Evolutionary conservation across 2,329 filamentous ascomycete genomes (phyloP).

Genomic region (Neophaeococcomyces aloes): DNA sequence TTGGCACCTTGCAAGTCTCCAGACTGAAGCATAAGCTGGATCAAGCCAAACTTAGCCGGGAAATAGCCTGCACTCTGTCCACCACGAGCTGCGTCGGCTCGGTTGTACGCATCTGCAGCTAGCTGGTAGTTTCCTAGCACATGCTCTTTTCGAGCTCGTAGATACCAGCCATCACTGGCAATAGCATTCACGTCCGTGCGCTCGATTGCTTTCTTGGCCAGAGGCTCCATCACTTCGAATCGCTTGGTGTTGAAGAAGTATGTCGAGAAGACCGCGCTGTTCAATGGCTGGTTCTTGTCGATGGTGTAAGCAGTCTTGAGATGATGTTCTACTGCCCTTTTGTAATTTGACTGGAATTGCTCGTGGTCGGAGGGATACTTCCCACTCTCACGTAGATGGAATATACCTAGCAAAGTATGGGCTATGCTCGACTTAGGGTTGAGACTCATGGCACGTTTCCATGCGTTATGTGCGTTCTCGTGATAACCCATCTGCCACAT

Average conservation of each 20-base stretch:
- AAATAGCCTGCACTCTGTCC: conserved; percentile 84
- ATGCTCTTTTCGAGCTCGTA: conserved; percentile 85
- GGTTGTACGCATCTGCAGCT: conserved; percentile 76
- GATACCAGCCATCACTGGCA: conserved; percentile 94
- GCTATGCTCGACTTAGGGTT: conserved; percentile 78
- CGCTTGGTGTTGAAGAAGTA: conserved; percentile 82
- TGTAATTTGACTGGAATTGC: conserved; percentile 75
- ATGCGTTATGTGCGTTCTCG: conserved; percentile 79
- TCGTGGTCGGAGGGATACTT: conserved; percentile 74
- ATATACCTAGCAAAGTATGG: conserved; percentile 79
- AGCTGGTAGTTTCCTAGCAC: conserved; percentile 63
- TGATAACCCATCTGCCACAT: conserved; percentile 95
- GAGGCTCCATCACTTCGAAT: conserved; percentile 68
- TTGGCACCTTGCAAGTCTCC: conserved; percentile 79
- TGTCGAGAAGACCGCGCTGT: conserved; percentile 77
- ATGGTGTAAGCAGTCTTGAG: conserved; percentile 89
- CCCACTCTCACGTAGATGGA: conserved; percentile 77
- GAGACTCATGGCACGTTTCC: conserved; percentile 66
- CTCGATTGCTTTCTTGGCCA: conserved; percentile 88
- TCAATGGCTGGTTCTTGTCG: conserved; percentile 81
- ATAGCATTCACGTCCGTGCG: conserved; percentile 93
- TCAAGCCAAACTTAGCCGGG: conserved; percentile 87
- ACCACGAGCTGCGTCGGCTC: conserved; percentile 82
- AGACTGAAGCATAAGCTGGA: conserved; percentile 76
- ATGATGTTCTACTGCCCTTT: conserved; percentile 87